Percentiles rank a stretch among this genome's conserved stretches.
Conservation (phyloP, 108 stramenopile species). For the Aurantiochytrium sp. region DNA sequence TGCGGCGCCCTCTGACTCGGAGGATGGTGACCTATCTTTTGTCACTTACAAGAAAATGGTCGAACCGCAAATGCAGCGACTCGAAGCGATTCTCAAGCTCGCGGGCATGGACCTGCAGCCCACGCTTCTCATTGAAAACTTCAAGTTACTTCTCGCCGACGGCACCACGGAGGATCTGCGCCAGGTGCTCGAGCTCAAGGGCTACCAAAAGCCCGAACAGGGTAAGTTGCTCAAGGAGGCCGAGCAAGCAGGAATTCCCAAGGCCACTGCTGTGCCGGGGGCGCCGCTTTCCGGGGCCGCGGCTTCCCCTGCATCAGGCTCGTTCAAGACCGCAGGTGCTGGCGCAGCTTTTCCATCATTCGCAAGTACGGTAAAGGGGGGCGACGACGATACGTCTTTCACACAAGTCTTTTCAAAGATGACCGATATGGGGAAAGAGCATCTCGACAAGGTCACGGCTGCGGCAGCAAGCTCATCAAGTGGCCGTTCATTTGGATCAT, state of each 20-base stretch:
- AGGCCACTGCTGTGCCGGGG: not conserved
- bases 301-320: not conserved
- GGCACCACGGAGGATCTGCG: conserved; percentile 3
- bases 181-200: not conserved
- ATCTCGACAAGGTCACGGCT: not conserved
- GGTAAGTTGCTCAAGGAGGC: not conserved
- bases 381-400: not conserved
- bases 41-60: conserved; percentile 87
- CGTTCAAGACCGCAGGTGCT: not conserved
- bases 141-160: not conserved
- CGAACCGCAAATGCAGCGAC: conserved; percentile 75
- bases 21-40: conserved; percentile 56
- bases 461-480: not conserved
- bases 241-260: not conserved
- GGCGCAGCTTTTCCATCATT: not conserved
- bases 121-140: not conserved
- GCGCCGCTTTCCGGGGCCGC: not conserved
- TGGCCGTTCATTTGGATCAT: not conserved
- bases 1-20: conserved; percentile 33
- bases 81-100: conserved; percentile 91
- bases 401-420: not conserved
- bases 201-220: not conserved
- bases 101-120: conserved; percentile 49
- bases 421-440: not conserved
- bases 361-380: not conserved